Conservation (phyloP, 2,329 filamentous ascomycete species). For the Dactylellina haptotyla region DNA sequence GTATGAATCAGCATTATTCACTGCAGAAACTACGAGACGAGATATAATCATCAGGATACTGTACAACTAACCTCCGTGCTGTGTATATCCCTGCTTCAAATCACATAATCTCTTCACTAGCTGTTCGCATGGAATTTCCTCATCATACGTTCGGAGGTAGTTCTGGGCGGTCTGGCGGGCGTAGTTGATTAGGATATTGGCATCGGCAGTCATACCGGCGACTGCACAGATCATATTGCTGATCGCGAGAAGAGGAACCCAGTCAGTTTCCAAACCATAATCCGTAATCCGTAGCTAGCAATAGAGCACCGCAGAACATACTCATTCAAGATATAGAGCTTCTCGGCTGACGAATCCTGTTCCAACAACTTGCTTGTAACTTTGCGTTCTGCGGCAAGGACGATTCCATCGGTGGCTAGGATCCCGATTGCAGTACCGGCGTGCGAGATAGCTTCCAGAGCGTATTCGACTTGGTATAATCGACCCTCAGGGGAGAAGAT, state of each 20-base stretch:
- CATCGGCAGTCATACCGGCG: conserved; percentile 98
- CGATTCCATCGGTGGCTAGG: conserved; percentile 96
- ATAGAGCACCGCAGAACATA: conserved; percentile 62
- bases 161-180: conserved; percentile 95
- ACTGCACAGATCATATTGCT: conserved; percentile 99
- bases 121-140: conserved; percentile 99
- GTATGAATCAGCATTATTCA: neutral
- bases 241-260: conserved; percentile 17
- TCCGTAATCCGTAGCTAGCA: neutral
- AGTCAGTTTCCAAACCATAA: conserved; percentile 2
- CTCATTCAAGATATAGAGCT: conserved; percentile 99
- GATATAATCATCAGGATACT: neutral
- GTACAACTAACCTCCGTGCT: conserved; percentile 75
- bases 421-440: conserved; percentile 97
- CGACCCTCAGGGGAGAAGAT: conserved; percentile 99
- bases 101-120: conserved; percentile 96
- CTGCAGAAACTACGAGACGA: neutral
- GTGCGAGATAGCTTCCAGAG: conserved; percentile 97
- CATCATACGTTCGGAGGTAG: conserved; percentile 98
- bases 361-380: conserved; percentile 99
- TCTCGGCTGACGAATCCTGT: conserved; percentile 99
- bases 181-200: conserved; percentile 99
- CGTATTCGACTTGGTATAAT: conserved; percentile 99
- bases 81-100: conserved; percentile 98
- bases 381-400: conserved; percentile 96